Evolutionary conservation across 257 asterid species (phyloP).

Genomic region (Przewalskia tangutica): DNA sequence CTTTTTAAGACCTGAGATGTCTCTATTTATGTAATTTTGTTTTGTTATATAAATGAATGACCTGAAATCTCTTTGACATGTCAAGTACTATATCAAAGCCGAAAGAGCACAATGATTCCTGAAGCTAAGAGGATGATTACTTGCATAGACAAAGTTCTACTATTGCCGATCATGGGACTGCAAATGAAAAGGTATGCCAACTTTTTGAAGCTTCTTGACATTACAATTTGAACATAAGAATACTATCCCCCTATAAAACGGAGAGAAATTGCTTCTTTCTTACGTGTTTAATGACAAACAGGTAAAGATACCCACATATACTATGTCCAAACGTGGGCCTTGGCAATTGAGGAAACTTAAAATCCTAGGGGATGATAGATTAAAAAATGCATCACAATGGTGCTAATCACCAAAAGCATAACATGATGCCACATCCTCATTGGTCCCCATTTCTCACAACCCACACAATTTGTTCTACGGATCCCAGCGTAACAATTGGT

Average conservation of each 20-base stretch:
- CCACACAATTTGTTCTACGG: not conserved
- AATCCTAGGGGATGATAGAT: not conserved
- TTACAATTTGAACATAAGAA: not conserved
- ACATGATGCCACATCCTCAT: not conserved
- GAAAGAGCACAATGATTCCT: not conserved
- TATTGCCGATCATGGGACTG: not conserved
- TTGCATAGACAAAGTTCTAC: not conserved
- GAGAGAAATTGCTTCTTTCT: not conserved
- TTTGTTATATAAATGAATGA: not conserved
- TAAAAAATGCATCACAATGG: not conserved
- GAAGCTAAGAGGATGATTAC: not conserved
- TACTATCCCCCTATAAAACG: no score
- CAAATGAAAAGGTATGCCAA: not conserved
- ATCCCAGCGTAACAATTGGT: not conserved
- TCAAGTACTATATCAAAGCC: not conserved
- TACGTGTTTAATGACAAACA: not conserved
- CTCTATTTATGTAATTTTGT: not conserved
- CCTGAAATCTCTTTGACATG: not conserved
- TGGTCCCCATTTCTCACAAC: not conserved
- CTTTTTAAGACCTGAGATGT: not conserved
- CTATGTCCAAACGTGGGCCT: not conserved
- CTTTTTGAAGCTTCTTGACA: not conserved
- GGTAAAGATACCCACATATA: not conserved
- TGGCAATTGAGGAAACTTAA: not conserved
- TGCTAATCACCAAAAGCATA: not conserved